These are phyloP conservation scores for Drechslerella dactyloides DNA, from an alignment of 2,329 filamentous ascomycete genomes.

Conservation along the genomic window DNA sequence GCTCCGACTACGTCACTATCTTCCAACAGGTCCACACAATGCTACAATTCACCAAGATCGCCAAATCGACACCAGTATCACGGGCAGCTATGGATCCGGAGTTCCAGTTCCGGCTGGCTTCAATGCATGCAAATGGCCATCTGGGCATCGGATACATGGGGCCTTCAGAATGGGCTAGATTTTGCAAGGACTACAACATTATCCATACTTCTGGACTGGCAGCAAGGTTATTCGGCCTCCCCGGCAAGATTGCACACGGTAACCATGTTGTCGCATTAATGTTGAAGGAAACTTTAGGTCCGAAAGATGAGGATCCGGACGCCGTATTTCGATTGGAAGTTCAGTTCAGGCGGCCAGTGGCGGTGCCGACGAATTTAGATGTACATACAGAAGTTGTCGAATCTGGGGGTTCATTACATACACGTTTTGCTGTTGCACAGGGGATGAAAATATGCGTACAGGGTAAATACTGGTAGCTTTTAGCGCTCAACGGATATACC, in stretches of 20 bases:
- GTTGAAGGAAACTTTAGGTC: constrained; percentile 9
- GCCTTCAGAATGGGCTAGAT: constrained; percentile 34
- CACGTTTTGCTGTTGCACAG: constrained; percentile 28
- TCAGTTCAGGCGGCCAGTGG: constrained; percentile 33
- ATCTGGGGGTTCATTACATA: neutral
- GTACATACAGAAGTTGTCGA: constrained; percentile 5
- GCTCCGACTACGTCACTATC: constrained; percentile 6
- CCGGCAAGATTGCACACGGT: constrained; percentile 40
- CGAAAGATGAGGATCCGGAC: neutral
- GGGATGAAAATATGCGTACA: constrained; percentile 34
- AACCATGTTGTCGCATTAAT: constrained; percentile 39
- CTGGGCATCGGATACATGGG: constrained; percentile 6
- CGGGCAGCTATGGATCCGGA: constrained; percentile 12
- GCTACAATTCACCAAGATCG: constrained; percentile 33
- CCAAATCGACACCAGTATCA: constrained; percentile 12
- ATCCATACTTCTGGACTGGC: constrained; percentile 40
- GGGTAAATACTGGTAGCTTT: constrained; percentile 23
- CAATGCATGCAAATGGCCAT: neutral
- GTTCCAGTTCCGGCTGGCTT: constrained; percentile 18
- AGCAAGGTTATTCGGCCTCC: constrained; percentile 30
- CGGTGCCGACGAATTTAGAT: constrained; percentile 15
- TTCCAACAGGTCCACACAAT: constrained; percentile 30
- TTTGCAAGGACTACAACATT: constrained; percentile 45
- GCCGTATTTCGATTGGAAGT: constrained; percentile 15
- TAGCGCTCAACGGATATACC: neutral